phyloP scores from a whole-genome alignment of 176 grass and related monocot species.

The Musa beccarii region DNA sequence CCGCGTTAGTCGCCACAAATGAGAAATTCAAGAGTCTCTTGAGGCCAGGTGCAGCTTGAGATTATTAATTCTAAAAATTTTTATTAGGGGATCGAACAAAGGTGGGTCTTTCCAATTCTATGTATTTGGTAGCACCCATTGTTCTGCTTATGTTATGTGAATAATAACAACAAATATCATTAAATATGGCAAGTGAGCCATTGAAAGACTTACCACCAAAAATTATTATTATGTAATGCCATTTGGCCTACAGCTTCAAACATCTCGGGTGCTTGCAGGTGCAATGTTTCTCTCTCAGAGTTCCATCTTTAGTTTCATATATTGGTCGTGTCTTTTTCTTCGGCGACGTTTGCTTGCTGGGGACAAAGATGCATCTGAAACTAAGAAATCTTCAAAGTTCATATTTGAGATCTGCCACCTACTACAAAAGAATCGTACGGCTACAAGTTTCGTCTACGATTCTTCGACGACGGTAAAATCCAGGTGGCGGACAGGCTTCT shows the following conservation, averaged over 20 bases:
- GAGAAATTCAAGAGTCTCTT: constrained; percentile 53
- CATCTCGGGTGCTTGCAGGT: constrained; percentile 34
- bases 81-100: neutral
- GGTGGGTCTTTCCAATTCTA: neutral
- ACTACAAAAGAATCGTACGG: too few relatives aligned
- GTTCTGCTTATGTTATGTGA: neutral
- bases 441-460: too few relatives aligned
- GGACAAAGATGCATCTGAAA: neutral
- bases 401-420: too few relatives aligned
- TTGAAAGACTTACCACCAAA: neutral
- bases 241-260: constrained; percentile 25
- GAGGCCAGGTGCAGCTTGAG: constrained; percentile 29
- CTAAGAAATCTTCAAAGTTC: too few relatives aligned
- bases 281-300: constrained; percentile 13
- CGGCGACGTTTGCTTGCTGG: constrained; percentile 3
- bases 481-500: constrained; percentile 71
- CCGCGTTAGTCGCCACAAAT: constrained; percentile 71
- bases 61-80: neutral
- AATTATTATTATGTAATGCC: constrained; percentile 8
- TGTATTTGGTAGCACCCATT: neutral
- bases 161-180: neutral
- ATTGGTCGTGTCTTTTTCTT: neutral
- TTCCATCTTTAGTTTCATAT: constrained; percentile 11
- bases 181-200: neutral
- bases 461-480: constrained; percentile 49